Evolutionary conservation across 495 filamentous ascomycete genomes (phyloP), one percentile per base, ranked within the genome.

Genomic region (Schizothecium vesticola): DNA sequence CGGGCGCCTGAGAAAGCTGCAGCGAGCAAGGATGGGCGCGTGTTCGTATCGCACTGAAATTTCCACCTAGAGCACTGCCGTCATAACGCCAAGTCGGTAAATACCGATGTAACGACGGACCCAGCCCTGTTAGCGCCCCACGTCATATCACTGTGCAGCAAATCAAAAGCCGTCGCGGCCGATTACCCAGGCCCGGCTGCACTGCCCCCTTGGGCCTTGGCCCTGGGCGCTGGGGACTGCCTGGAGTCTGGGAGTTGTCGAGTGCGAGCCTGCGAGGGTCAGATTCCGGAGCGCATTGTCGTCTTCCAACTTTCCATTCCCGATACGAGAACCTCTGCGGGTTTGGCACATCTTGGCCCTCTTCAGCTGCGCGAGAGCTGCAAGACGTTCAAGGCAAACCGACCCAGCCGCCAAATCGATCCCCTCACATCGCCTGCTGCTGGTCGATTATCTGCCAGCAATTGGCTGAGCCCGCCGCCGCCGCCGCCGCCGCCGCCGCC

Each of bases 51-150:
- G 36, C 36, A 16, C 36, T 51, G 36, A 51, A 51, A 51, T 74
- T 13, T 13, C 6, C 23, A 28, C 16, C 59, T 67, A 21, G 73
- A 75, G 58, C 55, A 8, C 13, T 75, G 63, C 60, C 19, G 70
- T 43, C 13, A 61, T 12, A 61, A 69, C 23, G 71, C 71, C 24
- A 23, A 36, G 55, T 12, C 65, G 56, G 65, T 29, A 43, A 31
- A 25, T 22, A 24, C 55, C 13, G 36, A 51, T 62, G 69, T 26
- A 22, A 60, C 16, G 33, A 58, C 11, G 59, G 63, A 28, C 28
- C n/a, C 12, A 31, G 55, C n/a, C 22, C 59, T 51, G 36, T 3
- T 51, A 1, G 36, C 36, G 36, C 36, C 19, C 36, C 36, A 51
- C 36, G 36, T 51, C 36, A 51, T 51, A 51, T 51, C 36, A n/a